These are phyloP conservation scores for Rhododendron ferrugineum DNA, from an alignment of 148 eudicot species.

Conservation along the genomic window DNA sequence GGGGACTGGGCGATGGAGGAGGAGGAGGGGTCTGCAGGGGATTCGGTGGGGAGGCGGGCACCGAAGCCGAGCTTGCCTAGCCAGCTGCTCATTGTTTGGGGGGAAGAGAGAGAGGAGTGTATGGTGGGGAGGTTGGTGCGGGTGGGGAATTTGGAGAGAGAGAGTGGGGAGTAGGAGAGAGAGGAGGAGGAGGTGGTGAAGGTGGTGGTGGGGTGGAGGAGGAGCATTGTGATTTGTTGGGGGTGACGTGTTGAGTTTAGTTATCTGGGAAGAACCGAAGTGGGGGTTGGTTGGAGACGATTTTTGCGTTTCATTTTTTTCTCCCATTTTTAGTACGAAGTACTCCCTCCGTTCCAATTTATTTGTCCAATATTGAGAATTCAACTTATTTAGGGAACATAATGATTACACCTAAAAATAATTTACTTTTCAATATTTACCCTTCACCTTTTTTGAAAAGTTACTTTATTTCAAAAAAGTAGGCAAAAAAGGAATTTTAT, in stretches of 20 bases:
- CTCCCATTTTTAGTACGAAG: neutral
- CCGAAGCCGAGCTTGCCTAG: conserved; percentile 34
- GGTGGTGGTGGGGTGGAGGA: conserved; percentile 5
- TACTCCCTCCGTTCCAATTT: too few species aligned
- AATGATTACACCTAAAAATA: too few species aligned
- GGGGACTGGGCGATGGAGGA: conserved; percentile 25
- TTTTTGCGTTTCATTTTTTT: neutral
- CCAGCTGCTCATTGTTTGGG: conserved; percentile 27
- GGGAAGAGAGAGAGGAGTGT: neutral
- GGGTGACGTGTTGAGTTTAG: conserved; percentile 12
- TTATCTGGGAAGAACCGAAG: neutral
- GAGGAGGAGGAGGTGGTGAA: neutral
- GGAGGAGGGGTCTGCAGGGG: conserved; percentile 20
- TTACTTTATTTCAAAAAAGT: too few species aligned
- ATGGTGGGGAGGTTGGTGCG: neutral
- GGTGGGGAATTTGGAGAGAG: conserved; percentile 1
- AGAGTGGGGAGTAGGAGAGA: neutral
- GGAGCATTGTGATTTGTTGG: neutral
- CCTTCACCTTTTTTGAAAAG: too few species aligned
- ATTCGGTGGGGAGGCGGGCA: conserved; percentile 22
- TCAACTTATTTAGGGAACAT: too few species aligned
- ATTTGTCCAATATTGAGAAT: too few species aligned
- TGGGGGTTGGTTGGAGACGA: neutral
- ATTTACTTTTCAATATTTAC: too few species aligned
- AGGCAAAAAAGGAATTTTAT: too few species aligned